A percentile compares a stretch with the other conserved stretches of the same genome.
phyloP scores from a whole-genome alignment of 164 flowering plant genomes.

The Aristolochia californica region DNA sequence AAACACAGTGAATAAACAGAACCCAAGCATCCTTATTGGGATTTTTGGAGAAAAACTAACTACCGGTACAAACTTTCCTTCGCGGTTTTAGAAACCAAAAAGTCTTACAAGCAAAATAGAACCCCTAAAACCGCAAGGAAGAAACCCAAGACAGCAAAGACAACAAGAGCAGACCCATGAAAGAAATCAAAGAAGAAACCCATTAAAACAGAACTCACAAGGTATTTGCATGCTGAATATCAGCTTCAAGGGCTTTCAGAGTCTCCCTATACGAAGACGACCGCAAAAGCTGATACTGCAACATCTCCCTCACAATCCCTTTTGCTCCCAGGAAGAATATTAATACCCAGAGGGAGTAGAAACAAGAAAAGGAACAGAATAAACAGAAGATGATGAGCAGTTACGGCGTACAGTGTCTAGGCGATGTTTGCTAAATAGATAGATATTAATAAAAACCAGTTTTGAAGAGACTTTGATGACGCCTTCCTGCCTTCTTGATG shows the following conservation, averaged over 20 bases:
- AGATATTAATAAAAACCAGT: not conserved
- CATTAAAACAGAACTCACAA: constrained; percentile 35
- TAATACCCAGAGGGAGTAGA: not conserved
- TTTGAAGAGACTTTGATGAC: not conserved
- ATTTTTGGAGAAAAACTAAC: too few species aligned
- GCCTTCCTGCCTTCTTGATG: not conserved
- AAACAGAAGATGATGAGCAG: not conserved
- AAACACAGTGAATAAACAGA: not conserved
- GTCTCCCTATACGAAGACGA: constrained; percentile 53
- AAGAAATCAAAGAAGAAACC: constrained; percentile 1
- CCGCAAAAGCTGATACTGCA: constrained; percentile 45
- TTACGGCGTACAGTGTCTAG: not conserved
- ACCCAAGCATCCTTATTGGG: too few species aligned
- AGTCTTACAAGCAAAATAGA: too few species aligned
- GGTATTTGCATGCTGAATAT: constrained; percentile 72
- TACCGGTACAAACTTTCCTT: too few species aligned
- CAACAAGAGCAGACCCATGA: not conserved
- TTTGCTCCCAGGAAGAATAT: too few species aligned
- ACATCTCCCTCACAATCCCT: constrained; percentile 26
- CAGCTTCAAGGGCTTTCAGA: constrained; percentile 59
- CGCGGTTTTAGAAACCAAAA: too few species aligned
- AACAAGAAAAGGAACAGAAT: not conserved
- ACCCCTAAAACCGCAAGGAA: too few species aligned
- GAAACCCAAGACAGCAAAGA: too few species aligned
- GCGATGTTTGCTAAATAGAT: not conserved